phyloP scores from a whole-genome alignment of 139 green algal genomes.

The Coccomyxa sp. region DNA sequence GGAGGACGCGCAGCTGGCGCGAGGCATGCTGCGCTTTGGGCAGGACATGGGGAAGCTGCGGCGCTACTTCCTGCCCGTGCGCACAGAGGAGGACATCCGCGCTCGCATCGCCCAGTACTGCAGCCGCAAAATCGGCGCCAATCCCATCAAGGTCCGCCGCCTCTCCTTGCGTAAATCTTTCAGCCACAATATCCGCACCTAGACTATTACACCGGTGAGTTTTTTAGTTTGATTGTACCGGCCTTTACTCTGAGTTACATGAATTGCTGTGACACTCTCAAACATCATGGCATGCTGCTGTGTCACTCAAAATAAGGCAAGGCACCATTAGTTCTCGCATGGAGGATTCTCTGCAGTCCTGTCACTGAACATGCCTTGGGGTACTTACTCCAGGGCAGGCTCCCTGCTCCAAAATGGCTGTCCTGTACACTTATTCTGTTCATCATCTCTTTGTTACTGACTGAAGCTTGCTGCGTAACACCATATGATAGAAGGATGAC shows the following conservation, averaged over 20 bases:
- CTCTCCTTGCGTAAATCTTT: neutral
- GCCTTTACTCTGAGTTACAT: too few species aligned
- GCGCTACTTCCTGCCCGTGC: neutral
- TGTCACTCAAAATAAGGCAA: neutral
- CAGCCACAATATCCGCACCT: too few species aligned
- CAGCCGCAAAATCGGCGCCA: neutral
- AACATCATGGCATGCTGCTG: too few species aligned
- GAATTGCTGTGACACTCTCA: too few species aligned
- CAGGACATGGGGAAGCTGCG: neutral
- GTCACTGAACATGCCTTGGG: too few species aligned
- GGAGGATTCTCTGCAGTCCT: neutral
- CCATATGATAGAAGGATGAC: neutral
- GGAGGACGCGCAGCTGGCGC: neutral
- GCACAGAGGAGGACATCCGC: neutral
- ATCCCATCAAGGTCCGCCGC: neutral
- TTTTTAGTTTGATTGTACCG: too few species aligned
- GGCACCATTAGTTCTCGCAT: neutral
- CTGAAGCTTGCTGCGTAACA: neutral
- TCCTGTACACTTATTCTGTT: too few species aligned
- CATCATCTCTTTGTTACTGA: neutral
- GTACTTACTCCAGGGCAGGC: too few species aligned
- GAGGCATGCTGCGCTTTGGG: neutral
- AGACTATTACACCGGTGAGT: too few species aligned
- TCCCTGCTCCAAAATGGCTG: too few species aligned
- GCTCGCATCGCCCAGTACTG: neutral